These are phyloP conservation scores for Exidia glandulosa DNA, from an alignment of 768 basidiomycete genomes.

Conservation along the genomic window DNA sequence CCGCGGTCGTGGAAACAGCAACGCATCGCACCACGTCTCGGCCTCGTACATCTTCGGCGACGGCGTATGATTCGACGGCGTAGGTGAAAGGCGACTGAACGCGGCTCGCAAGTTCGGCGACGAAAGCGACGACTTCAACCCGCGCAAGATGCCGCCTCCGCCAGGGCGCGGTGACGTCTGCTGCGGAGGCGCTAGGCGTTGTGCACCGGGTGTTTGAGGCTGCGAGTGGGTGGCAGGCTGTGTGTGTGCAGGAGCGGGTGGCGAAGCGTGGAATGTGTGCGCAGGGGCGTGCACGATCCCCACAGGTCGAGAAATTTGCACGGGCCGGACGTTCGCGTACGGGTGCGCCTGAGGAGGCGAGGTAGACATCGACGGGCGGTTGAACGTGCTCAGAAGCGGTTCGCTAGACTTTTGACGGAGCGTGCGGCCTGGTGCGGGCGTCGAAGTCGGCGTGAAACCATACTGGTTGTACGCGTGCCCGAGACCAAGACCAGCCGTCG, in stretches of 20 bases:
- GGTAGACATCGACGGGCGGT: neutral
- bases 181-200: neutral
- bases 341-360: neutral
- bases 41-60: conserved; percentile 25
- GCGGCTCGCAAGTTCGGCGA: conserved; percentile 48
- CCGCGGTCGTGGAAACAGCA: conserved; percentile 66
- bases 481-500: too few species aligned
- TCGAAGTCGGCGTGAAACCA: neutral
- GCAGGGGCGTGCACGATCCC: conserved; percentile 20
- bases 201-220: neutral
- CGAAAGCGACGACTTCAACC: conserved; percentile 47
- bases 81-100: conserved; percentile 34
- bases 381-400: neutral
- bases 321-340: neutral
- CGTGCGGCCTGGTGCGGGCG: neutral
- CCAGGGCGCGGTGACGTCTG: neutral
- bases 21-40: conserved; percentile 74
- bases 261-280: conserved; percentile 14
- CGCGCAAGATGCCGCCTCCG: neutral
- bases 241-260: too few species aligned
- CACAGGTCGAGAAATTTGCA: conserved; percentile 10
- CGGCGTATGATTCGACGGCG: neutral
- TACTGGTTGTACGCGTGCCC: neutral
- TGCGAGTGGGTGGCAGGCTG: too few species aligned
- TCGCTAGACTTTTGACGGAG: neutral